Base-by-base conservation (phyloP, 2,329 filamentous ascomycete genomes). In the Pyrenochaeta sp. region DNA sequence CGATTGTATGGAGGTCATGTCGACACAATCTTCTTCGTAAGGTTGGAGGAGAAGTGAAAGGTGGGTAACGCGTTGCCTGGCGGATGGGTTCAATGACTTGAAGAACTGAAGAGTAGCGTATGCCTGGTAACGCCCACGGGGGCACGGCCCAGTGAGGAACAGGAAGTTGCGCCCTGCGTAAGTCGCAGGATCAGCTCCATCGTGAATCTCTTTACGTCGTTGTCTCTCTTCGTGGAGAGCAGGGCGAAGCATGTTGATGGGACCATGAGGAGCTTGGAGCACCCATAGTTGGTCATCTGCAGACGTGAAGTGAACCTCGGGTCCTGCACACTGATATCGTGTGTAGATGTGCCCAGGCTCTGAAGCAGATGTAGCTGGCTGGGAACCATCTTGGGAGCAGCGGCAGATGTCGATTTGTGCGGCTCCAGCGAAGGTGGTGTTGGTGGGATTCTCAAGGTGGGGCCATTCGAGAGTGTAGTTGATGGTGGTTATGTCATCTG, bases 401-500 rank as follows among this genome's bases (percentile, higher is more conserved):
- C 48, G 40, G 48, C 66, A 64, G 17, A 59, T 35, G 34, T 64
- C 61, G 31, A 68, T 55, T 27, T 64, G 63, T 7, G 53, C 49
- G 6, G 46, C 37, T 5, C 61, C 58, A 8, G 51, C 57, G 26
- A 66, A 68, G 6, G 67, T 68, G 6, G 56, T 61, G 32, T 65
- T 65, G 46, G 56, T 61, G 1, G 66, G 65, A 23, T 64, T 58
- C 3, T 65, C 53, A 4, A 70, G 50, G 41, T 58, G 51, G 4
- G 58, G 55, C 60, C 63, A 68, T 13, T 45, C 32, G 11, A 67
- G 51, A 6, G 44, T 39, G 67, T 69, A 69, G 40, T 68, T 71
- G 24, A 78, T 54, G 2, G 61, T 61, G 13, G 60, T 64, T 4
- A 68, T 41, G 8, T 71, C 65, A 37, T 71, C 59, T 5, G 69